phyloP scores from a whole-genome alignment of 495 filamentous ascomycete genomes.

The Rhizodiscina lignyota region DNA sequence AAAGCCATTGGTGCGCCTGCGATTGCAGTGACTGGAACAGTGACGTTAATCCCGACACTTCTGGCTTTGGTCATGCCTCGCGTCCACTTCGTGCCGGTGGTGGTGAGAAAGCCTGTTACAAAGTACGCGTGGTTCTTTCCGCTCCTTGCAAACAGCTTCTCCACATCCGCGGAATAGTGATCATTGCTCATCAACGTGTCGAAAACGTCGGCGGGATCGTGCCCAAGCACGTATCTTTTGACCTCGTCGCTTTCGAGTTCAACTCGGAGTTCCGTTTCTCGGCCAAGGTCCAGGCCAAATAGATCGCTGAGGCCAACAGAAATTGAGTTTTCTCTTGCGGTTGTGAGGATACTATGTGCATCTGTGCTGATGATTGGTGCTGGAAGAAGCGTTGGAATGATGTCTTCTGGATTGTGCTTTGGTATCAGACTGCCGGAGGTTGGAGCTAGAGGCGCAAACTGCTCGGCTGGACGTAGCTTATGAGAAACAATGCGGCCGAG shows the following conservation, averaged over 20 bases:
- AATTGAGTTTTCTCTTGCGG: neutral
- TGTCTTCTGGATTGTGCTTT: neutral
- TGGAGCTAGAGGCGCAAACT: neutral
- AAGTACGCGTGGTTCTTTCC: neutral
- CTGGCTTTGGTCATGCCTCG: too few relatives aligned
- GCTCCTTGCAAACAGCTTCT: neutral
- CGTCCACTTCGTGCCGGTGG: neutral
- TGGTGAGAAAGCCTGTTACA: neutral
- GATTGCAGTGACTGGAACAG: too few relatives aligned
- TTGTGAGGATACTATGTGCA: neutral
- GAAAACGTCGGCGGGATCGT: neutral
- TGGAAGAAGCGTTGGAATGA: slow-evolving; percentile 1
- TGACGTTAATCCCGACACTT: too few relatives aligned
- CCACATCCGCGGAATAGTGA: neutral
- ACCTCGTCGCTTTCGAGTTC: neutral
- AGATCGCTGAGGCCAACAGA: neutral
- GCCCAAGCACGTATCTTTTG: neutral
- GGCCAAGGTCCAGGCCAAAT: neutral
- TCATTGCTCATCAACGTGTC: neutral
- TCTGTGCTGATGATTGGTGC: neutral
- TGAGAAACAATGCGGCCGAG: neutral
- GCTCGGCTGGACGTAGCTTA: neutral
- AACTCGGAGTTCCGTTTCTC: neutral
- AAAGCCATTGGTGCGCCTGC: too few relatives aligned
- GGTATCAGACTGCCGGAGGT: neutral